Evolutionary conservation across 202 grass and related monocot genomes (phyloP), one percentile per base, ranked within the genome.

Genomic region (Elaeis oleifera): DNA sequence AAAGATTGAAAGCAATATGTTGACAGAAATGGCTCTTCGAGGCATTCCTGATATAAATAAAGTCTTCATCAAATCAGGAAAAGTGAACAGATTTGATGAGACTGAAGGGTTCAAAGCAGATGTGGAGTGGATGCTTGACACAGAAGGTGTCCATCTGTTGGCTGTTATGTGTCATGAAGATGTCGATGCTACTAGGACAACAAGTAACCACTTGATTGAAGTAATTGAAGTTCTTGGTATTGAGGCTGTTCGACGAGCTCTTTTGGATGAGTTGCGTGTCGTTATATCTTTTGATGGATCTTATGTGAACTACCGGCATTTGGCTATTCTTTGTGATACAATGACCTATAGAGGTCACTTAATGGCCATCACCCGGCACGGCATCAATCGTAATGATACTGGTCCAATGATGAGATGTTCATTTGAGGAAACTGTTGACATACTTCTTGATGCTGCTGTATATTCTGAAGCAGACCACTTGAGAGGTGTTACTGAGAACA

Each of bases 31-130:
- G 92, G 87, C 92, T 2, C 87, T 91, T 51, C 77, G 92, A 64
- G 92, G 92, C 71, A 96, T 96, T 76, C 92, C 87, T 70, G 92
- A 86, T 58, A 96, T 96, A 59, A 90, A 96, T 68, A 96, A 96
- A 69, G 91, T 96, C 18, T 96, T 96, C 76, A 96, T 96, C 22
- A 96, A 91, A 79, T n/a, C 70, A 0, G 84, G 81, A 54, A 91
- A 89, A 58, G 61, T 89, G 27, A 90, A 91, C 71, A 81, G 81
- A 39, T 91, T 89, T 69, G 81, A 90, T 16, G 73, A 81, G 26
- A 64, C n/a, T 2, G 84, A 90, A 18, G 92, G 87, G 32, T 96
- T 96, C 71, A 86, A 89, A 81, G 58, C 87, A 18, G 81, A 82
- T 48, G 70, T 78, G 6, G 92, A 96, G 77, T 91, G 92, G 92